Conservation (phyloP, 1,139 yeast genomes). For the Zygoascus hellenicus region DNA sequence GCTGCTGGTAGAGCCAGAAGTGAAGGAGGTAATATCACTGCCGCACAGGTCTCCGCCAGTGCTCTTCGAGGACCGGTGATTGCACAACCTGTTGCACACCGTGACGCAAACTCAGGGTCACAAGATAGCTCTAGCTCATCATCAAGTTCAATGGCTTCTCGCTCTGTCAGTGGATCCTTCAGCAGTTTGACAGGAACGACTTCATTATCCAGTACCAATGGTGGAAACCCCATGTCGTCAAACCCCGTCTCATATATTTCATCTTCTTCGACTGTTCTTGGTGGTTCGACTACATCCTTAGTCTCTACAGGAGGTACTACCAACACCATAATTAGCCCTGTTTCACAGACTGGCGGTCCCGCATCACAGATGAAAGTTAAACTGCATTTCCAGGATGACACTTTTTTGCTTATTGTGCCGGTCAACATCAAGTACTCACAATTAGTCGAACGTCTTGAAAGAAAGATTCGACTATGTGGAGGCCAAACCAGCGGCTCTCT, state of each 20-base stretch:
- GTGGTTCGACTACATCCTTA: conserved; percentile 1
- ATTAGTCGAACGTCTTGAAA: conserved; percentile 40
- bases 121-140: conserved; percentile 13
- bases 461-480: conserved; percentile 42
- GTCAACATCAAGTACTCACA: conserved; percentile 43
- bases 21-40: conserved; percentile 16
- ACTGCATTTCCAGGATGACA: conserved; percentile 44
- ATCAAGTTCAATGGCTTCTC: conserved; percentile 12
- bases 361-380: conserved; percentile 39
- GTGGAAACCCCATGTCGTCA: neutral
- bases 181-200: conserved; percentile 10
- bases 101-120: conserved; percentile 10
- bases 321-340: conserved; percentile 4
- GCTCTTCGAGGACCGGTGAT: neutral
- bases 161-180: conserved; percentile 9
- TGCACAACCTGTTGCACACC: neutral
- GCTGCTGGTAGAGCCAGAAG: conserved; percentile 21
- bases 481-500: conserved; percentile 36
- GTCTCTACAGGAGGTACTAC: conserved; percentile 10
- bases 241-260: conserved; percentile 6
- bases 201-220: conserved; percentile 2
- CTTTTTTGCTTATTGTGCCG: conserved; percentile 44
- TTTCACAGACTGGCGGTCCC: conserved; percentile 1
- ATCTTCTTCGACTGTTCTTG: conserved; percentile 6
- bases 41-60: neutral